phyloP scores from a whole-genome alignment of 306 rosid species.

The Crotalaria pallida region DNA sequence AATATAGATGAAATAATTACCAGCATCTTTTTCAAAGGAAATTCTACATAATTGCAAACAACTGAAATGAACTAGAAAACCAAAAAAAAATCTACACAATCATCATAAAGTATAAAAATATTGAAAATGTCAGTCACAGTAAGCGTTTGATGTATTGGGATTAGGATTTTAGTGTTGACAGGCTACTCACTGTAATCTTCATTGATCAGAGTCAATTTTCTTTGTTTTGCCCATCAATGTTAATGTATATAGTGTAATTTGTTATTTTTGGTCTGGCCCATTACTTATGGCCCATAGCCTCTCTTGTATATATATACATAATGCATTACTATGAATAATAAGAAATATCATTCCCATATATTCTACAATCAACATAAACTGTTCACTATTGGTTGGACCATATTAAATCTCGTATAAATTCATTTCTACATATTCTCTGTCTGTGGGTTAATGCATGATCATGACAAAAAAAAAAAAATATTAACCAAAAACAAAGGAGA shows the following conservation, averaged over 20 bases:
- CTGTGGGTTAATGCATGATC: background rate
- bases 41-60: slow-evolving; percentile 2
- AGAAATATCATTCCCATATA: too few species aligned
- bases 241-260: too few species aligned
- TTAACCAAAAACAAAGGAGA: background rate
- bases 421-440: background rate
- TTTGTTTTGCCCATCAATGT: too few species aligned
- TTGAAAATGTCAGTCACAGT: background rate
- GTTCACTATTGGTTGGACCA: background rate
- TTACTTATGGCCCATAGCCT: too few species aligned
- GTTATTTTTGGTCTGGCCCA: too few species aligned
- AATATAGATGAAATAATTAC: slow-evolving; percentile 8
- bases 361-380: too few species aligned
- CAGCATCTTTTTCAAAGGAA: background rate
- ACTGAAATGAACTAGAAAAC: slow-evolving; percentile 3
- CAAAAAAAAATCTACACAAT: too few species aligned
- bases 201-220: too few species aligned
- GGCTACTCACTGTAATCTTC: background rate
- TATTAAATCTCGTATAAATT: background rate
- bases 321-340: too few species aligned
- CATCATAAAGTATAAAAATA: too few species aligned
- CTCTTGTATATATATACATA: too few species aligned
- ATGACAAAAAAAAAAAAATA: background rate
- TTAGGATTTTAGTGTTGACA: background rate
- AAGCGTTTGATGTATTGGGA: background rate